Evolutionary conservation across 306 rosid species (phyloP).

Genomic region (Cucurbita moschata): DNA sequence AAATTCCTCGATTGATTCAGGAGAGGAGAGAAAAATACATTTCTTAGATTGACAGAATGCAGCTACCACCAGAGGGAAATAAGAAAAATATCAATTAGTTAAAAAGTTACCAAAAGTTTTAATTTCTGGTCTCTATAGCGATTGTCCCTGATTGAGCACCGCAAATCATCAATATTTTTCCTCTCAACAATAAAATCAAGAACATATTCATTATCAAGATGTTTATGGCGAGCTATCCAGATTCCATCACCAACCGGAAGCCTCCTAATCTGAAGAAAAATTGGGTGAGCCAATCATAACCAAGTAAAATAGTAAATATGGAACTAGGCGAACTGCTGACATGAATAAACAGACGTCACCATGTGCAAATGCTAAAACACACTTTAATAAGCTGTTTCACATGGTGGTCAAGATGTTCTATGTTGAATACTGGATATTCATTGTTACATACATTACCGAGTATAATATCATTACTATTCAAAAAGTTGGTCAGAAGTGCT

Average conservation of each 20-base stretch:
- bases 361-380: neutral
- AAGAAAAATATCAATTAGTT: neutral
- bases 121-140: conserved; percentile 88
- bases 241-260: conserved; percentile 95
- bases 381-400: neutral
- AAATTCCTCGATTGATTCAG: neutral
- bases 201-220: conserved; percentile 55
- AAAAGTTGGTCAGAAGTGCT: neutral
- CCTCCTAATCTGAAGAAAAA: conserved; percentile 53
- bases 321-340: neutral
- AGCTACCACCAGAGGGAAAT: neutral
- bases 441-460: neutral
- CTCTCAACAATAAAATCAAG: conserved; percentile 96
- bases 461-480: neutral
- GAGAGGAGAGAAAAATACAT: neutral
- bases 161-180: conserved; percentile 68
- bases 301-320: neutral
- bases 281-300: neutral
- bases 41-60: neutral
- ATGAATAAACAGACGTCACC: neutral
- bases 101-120: conserved; percentile 62
- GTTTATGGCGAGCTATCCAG: conserved; percentile 85
- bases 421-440: neutral
- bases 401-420: neutral
- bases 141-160: conserved; percentile 83